Evolutionary conservation across 345 rosid species (phyloP).

Genomic region (Theobroma cacao): DNA sequence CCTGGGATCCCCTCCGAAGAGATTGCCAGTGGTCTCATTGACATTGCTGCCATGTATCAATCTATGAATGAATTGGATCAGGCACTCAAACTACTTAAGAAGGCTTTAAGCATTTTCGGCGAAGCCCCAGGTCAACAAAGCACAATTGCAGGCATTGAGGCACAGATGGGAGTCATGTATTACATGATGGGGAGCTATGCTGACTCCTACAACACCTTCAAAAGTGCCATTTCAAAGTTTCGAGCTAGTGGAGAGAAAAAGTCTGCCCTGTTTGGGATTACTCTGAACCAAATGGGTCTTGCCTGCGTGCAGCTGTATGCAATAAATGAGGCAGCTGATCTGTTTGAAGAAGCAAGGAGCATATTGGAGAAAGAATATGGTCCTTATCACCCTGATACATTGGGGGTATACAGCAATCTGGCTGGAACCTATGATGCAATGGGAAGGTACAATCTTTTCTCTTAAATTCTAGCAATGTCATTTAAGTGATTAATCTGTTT

Average conservation of each 20-base stretch:
- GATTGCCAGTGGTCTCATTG: conserved; percentile 77
- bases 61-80: conserved; percentile 70
- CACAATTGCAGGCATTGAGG: conserved; percentile 83
- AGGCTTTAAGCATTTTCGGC: conserved; percentile 59
- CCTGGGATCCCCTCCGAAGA: conserved; percentile 64
- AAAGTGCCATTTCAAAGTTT: conserved; percentile 61
- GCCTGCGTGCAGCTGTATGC: conserved; percentile 71
- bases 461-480: neutral
- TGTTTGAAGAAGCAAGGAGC: conserved; percentile 84
- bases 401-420: conserved; percentile 87
- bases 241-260: conserved; percentile 78
- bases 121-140: conserved; percentile 69
- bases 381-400: conserved; percentile 88
- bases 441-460: conserved; percentile 63
- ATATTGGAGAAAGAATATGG: conserved; percentile 84
- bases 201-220: conserved; percentile 67
- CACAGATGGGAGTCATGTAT: conserved; percentile 88
- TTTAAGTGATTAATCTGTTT: neutral
- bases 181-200: conserved; percentile 78
- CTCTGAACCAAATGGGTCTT: conserved; percentile 90
- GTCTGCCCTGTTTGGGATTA: conserved; percentile 73
- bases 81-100: conserved; percentile 62
- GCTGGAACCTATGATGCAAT: conserved; percentile 98
- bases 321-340: conserved; percentile 82
- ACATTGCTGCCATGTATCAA: conserved; percentile 80